phyloP scores from a whole-genome alignment of 225 moss, liverwort and hornwort species.

The Bryoerythrophyllum caledonicum region DNA sequence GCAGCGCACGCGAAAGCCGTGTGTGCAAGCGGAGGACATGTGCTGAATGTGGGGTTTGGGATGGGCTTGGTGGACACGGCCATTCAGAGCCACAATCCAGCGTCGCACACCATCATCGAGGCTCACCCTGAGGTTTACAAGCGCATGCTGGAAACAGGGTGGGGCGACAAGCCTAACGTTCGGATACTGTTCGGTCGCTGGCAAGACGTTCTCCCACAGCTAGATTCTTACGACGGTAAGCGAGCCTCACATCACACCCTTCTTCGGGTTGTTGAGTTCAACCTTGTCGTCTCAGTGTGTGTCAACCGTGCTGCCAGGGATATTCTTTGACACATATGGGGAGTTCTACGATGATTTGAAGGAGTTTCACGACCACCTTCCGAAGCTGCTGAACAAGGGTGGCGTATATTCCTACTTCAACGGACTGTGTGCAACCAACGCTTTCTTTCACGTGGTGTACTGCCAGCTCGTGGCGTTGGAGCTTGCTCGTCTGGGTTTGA shows the following conservation, averaged over 20 bases:
- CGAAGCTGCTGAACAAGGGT: conserved; percentile 67
- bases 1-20: conserved; percentile 91
- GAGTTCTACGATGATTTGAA: conserved; percentile 92
- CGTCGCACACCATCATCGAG: conserved; percentile 89
- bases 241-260: not conserved
- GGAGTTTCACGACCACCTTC: conserved; percentile 74
- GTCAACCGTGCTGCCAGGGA: conserved; percentile 52
- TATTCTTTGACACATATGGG: conserved; percentile 97
- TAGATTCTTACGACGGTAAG: conserved; percentile 77
- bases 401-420: conserved; percentile 97
- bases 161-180: conserved; percentile 84
- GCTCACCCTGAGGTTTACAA: conserved; percentile 95
- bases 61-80: conserved; percentile 95
- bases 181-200: conserved; percentile 81
- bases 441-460: conserved; percentile 95
- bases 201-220: conserved; percentile 89
- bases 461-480: conserved; percentile 94
- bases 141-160: conserved; percentile 88
- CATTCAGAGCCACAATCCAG: conserved; percentile 67
- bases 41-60: conserved; percentile 96
- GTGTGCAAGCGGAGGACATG: conserved; percentile 71
- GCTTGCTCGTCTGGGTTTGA: conserved; percentile 62
- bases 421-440: conserved; percentile 94
- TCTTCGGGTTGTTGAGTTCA: not conserved
- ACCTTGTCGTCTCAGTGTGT: not conserved